These are phyloP conservation scores for Bolboschoenus planiculmis DNA, from an alignment of 176 grass and related monocot species.

Conservation along the genomic window DNA sequence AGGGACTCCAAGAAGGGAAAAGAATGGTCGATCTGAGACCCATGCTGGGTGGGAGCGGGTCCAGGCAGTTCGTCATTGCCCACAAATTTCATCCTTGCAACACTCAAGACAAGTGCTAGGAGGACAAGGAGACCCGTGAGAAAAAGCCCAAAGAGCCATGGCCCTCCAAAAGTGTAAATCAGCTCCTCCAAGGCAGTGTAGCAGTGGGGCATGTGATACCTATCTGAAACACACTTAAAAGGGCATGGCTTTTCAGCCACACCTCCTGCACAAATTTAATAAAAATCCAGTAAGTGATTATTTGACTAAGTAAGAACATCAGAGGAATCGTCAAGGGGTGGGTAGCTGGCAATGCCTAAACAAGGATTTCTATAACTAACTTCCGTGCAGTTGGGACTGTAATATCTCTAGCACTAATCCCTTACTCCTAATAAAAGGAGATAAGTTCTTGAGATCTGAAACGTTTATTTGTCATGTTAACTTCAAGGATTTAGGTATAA, in stretches of 20 bases:
- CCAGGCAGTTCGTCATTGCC: constrained; percentile 92
- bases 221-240: constrained; percentile 85
- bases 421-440: too few species aligned
- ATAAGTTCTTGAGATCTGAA: too few species aligned
- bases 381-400: background rate
- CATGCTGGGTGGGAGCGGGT: constrained; percentile 93
- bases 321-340: background rate
- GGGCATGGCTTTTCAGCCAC: constrained; percentile 82
- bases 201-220: constrained; percentile 99
- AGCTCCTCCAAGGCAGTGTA: constrained; percentile 96
- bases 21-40: constrained; percentile 97
- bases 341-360: background rate
- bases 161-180: constrained; percentile 97
- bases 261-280: constrained; percentile 46
- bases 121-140: constrained; percentile 93
- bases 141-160: constrained; percentile 97
- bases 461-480: too few species aligned
- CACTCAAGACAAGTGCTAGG: constrained; percentile 94
- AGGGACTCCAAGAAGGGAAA: constrained; percentile 99
- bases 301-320: background rate
- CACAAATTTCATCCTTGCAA: constrained; percentile 98
- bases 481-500: too few species aligned
- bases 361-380: background rate
- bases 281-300: background rate
- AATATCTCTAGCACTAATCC: background rate